These are phyloP conservation scores for Pseudogymnoascus sp. DNA, from an alignment of 2,329 filamentous ascomycete genomes.

Conservation along the genomic window DNA sequence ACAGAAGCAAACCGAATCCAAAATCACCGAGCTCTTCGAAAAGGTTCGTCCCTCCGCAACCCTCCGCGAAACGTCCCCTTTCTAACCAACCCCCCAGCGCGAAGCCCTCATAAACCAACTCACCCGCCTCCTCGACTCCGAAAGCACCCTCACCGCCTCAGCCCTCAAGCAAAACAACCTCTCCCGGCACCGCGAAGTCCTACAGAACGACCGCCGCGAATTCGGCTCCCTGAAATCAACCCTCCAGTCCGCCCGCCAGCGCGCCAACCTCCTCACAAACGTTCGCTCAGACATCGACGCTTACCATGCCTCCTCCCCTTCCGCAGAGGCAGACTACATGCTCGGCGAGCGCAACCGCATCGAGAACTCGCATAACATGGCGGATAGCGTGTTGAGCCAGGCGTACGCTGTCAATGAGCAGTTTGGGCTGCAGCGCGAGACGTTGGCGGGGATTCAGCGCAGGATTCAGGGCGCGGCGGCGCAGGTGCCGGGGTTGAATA, in stretches of 20 bases:
- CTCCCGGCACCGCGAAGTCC: conserved; percentile 80
- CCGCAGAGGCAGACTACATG: conserved; percentile 94
- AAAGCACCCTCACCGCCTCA: conserved; percentile 77
- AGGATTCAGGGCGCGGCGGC: conserved; percentile 83
- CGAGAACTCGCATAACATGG: conserved; percentile 82
- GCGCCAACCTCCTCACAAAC: conserved; percentile 81
- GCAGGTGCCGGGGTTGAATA: conserved; percentile 88
- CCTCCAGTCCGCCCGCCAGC: conserved; percentile 71
- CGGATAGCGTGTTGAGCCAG: conserved; percentile 85
- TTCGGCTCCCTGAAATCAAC: conserved; percentile 65
- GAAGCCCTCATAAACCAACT: conserved; percentile 77
- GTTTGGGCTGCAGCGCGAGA: conserved; percentile 82
- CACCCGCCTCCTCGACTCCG: conserved; percentile 82
- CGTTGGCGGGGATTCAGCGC: conserved; percentile 77
- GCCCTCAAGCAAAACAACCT: conserved; percentile 97
- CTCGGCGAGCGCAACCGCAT: conserved; percentile 77
- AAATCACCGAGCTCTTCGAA: conserved; percentile 76
- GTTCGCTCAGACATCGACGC: conserved; percentile 88
- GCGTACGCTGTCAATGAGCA: conserved; percentile 94
- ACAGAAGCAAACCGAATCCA: conserved; percentile 69
- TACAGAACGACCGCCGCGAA: conserved; percentile 79
- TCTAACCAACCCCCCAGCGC: conserved; percentile 48
- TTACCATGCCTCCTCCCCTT: conserved; percentile 75
- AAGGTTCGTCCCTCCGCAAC: conserved; percentile 47
- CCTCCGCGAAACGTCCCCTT: not conserved